Conservation (phyloP, 805 yeast genomes). For the Saccharomycopsis sp. region DNA sequence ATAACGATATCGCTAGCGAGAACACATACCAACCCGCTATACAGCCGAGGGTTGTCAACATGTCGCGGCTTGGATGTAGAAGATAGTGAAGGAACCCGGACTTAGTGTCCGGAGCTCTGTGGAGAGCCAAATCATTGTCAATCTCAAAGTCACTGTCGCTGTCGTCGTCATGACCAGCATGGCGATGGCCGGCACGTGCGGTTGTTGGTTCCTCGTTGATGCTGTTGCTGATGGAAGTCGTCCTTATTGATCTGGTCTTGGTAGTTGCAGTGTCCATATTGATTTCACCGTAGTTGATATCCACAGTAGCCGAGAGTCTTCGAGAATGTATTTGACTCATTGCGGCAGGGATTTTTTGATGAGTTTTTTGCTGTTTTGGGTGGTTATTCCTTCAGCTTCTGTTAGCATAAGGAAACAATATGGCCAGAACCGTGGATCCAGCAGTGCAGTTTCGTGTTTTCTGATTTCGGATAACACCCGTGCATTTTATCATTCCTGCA, state of each 20-base stretch:
- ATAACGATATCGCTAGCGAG: constrained; percentile 64
- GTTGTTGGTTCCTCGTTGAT: not conserved
- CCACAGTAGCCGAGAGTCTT: constrained; percentile 17
- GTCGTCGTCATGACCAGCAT: constrained; percentile 2
- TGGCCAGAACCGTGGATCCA: too few relatives aligned
- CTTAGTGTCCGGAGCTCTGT: not conserved
- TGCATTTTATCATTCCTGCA: too few relatives aligned
- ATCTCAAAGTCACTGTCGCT: constrained; percentile 7
- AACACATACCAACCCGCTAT: constrained; percentile 63
- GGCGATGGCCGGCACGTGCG: not conserved
- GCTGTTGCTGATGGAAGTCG: constrained; percentile 1
- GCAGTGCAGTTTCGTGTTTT: too few relatives aligned
- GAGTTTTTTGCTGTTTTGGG: too few relatives aligned
- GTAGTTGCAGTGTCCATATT: not conserved
- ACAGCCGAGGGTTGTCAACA: constrained; percentile 9
- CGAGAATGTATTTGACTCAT: not conserved
- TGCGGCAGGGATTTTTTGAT: not conserved
- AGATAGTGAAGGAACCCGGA: constrained; percentile 3
- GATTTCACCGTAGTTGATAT: constrained; percentile 17
- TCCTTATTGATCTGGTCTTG: constrained; percentile 1
- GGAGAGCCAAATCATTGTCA: constrained; percentile 2
- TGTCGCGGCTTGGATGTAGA: constrained; percentile 14
- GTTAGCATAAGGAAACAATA: too few relatives aligned
- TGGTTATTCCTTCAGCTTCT: too few relatives aligned
- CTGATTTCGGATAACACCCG: too few relatives aligned